These are phyloP conservation scores for Peltaster fructicola DNA, from an alignment of 2,329 filamentous ascomycete species.

Conservation along the genomic window DNA sequence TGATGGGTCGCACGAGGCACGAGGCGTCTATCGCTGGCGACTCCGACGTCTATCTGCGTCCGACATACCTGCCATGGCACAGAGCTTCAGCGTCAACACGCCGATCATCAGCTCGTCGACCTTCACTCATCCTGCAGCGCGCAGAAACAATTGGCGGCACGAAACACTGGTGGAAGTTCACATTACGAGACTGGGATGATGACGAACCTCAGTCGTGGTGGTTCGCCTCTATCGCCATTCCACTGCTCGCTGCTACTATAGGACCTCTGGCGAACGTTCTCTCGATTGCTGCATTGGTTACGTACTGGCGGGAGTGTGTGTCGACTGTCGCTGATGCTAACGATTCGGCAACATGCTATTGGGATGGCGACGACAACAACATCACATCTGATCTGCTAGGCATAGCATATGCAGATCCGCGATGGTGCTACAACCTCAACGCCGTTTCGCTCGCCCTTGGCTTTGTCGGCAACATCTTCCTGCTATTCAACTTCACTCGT, in stretches of 20 bases:
- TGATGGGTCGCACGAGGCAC: no score
- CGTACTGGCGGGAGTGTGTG: slow-evolving; percentile 52
- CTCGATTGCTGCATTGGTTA: slow-evolving; percentile 71
- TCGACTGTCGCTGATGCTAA: slow-evolving; percentile 24
- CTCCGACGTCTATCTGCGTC: no score
- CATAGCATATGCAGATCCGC: slow-evolving; percentile 46
- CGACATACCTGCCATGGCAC: no score
- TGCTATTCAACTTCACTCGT: slow-evolving; percentile 75
- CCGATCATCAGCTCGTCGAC: no score
- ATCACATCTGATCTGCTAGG: slow-evolving; percentile 34
- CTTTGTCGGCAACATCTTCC: slow-evolving; percentile 59
- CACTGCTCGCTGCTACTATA: slow-evolving; percentile 62
- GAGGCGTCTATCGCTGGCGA: no score
- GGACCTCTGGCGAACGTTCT: slow-evolving; percentile 77
- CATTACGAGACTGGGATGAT: slow-evolving; percentile 14
- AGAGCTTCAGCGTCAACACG: no score
- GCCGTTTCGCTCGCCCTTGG: slow-evolving; percentile 60
- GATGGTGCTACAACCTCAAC: slow-evolving; percentile 60
- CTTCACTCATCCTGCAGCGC: no score
- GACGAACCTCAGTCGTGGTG: slow-evolving; percentile 19
- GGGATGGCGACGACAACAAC: slow-evolving; percentile 6
- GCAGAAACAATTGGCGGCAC: no score
- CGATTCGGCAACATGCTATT: slow-evolving; percentile 18
- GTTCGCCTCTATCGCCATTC: slow-evolving; percentile 20
- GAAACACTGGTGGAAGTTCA: slow-evolving; percentile 10